These are phyloP conservation scores for Dothidotthia symphoricarpi DNA, from an alignment of 2,329 filamentous ascomycete genomes.

Conservation along the genomic window DNA sequence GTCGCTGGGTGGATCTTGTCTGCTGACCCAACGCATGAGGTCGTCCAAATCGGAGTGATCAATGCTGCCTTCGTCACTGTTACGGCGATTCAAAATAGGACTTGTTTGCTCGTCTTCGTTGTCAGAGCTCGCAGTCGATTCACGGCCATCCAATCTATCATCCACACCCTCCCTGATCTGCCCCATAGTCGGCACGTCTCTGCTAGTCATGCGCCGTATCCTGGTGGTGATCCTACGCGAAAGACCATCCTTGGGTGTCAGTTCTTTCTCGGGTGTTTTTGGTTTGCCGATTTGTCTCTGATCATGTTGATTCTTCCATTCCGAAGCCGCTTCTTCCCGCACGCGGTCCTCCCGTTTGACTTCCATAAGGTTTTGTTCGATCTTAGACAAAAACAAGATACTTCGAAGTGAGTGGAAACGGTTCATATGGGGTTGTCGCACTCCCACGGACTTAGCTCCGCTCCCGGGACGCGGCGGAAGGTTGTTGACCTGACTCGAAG, in stretches of 20 bases:
- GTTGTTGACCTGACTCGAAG: too few relatives aligned
- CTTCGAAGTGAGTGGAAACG: conserved; percentile 38
- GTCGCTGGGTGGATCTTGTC: conserved; percentile 29
- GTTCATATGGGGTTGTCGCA: conserved; percentile 27
- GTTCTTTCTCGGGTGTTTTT: conserved; percentile 23
- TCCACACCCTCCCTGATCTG: conserved; percentile 23
- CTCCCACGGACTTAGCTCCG: conserved; percentile 10
- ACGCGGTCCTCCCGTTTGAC: conserved; percentile 17
- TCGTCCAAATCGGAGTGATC: conserved; percentile 36
- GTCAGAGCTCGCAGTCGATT: conserved; percentile 27
- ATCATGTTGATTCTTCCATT: conserved; percentile 32
- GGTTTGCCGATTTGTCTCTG: conserved; percentile 27
- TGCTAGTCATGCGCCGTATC: conserved; percentile 31
- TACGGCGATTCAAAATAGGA: conserved; percentile 4
- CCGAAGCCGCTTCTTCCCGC: conserved; percentile 17
- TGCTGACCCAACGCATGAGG: conserved; percentile 35
- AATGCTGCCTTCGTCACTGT: conserved; percentile 26
- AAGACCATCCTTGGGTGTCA: conserved; percentile 18
- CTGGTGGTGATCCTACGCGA: conserved; percentile 25
- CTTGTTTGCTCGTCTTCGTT: conserved; percentile 12
- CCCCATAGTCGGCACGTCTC: conserved; percentile 24
- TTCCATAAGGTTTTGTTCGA: conserved; percentile 29
- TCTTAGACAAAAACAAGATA: conserved; percentile 33
- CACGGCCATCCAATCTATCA: conserved; percentile 18
- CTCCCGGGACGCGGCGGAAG: conserved; percentile 4